Conservation (phyloP, 148 eudicot genomes). For the Cornus kousa region DNA sequence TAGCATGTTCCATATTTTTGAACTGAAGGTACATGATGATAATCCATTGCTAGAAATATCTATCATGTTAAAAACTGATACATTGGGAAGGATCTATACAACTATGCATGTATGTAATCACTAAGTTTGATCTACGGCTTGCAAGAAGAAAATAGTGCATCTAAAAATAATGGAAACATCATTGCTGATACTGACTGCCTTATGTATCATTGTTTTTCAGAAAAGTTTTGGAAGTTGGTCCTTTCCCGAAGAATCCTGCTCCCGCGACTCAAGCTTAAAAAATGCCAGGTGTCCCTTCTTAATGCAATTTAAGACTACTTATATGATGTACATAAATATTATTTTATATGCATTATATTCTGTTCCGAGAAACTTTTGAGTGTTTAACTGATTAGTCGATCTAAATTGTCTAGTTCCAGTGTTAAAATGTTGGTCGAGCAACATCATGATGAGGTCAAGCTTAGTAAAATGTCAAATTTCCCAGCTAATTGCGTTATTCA, state of each 20-base stretch:
- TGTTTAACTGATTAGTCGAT: neutral
- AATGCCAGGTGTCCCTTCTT: conserved; percentile 34
- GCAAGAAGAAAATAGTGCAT: neutral
- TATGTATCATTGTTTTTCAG: conserved; percentile 26
- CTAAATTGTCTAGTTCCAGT: neutral
- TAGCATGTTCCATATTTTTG: neutral
- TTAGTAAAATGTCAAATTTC: neutral
- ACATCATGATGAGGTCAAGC: neutral
- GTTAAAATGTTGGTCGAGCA: neutral
- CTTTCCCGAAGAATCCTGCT: conserved; percentile 19
- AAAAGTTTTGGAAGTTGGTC: conserved; percentile 36
- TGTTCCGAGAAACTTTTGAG: conserved; percentile 1
- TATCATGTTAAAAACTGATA: neutral
- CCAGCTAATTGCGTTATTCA: neutral
- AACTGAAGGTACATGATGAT: neutral
- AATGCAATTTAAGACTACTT: conserved; percentile 6
- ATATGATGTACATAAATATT: neutral
- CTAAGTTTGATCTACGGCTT: neutral
- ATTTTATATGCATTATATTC: neutral
- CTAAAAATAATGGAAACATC: neutral
- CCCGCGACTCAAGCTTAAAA: conserved; percentile 15
- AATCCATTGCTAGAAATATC: neutral
- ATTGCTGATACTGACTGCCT: neutral
- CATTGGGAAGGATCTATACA: neutral
- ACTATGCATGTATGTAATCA: neutral